Evolutionary conservation across 202 grass and related monocot genomes (phyloP).

Genomic region (Digitaria exilis): DNA sequence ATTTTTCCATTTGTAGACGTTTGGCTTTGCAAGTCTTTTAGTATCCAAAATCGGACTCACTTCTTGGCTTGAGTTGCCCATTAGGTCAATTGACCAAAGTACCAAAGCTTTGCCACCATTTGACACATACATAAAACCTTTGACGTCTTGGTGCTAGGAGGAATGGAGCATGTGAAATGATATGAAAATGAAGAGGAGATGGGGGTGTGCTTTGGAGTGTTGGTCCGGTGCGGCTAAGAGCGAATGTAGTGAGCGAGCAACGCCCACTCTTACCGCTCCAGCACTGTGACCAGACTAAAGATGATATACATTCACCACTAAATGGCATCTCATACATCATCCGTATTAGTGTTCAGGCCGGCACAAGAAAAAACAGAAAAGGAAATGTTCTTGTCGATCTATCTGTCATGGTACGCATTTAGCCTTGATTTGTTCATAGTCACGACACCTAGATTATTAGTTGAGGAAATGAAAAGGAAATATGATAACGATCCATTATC

Average conservation of each 20-base stretch:
- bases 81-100: neutral
- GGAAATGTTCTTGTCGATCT: neutral
- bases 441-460: too few relatives aligned
- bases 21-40: neutral
- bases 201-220: neutral
- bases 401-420: too few relatives aligned
- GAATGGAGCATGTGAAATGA: neutral
- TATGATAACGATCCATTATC: too few relatives aligned
- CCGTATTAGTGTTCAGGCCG: neutral
- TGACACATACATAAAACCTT: constrained; percentile 12
- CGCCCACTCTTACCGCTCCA: constrained; percentile 29
- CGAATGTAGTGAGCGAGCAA: constrained; percentile 10
- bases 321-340: neutral
- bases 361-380: neutral
- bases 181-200: neutral
- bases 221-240: constrained; percentile 17
- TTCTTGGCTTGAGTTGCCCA: too few relatives aligned
- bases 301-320: neutral
- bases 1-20: too few relatives aligned
- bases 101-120: neutral
- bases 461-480: too few relatives aligned
- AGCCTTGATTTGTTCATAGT: too few relatives aligned
- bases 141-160: neutral
- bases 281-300: neutral
- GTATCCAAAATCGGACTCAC: neutral